Base-by-base conservation (phyloP, 164 flowering plant species). In the Vitis labrusca region DNA sequence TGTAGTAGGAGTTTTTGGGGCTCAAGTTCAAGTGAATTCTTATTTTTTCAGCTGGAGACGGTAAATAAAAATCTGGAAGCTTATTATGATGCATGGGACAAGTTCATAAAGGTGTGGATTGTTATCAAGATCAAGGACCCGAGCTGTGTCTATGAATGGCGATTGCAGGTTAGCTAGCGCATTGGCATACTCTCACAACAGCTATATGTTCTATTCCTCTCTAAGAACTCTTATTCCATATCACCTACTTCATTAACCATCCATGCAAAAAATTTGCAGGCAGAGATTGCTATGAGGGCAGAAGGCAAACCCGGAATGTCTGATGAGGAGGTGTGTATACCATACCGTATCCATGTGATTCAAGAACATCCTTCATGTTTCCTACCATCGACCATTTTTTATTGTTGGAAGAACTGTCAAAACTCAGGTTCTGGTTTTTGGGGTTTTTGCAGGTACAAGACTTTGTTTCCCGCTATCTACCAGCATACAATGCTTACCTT, bases 61-160 rank as follows among this genome's bases (percentile, higher is more conserved):
- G 84, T 95, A 63, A 95, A 96, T 76, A 88, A 85, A 67, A 82
- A 88, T 56, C 89, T 96, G n/a, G 88, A 89, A 85, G 91, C 89
- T 51, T 96, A 96, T 73, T 92, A 88, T 73, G 89, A 93, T 76
- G 91, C 95, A 50, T 96, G 99, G 99, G 91, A 96, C 78, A 89
- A 88, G 77, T 92, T 86, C 75, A 75, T 96, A 51, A 75, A 82
- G 10, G 81, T 98, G 61, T 96, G 98, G 98, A 80, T 96, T 17
- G 83, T 96, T 51, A 93, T 96, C 81, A 92, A 92, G 84, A 93
- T 96, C 60, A 75, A 82, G 70, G 95, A 96, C 58, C 97, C 97
- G 10, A 88, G 81, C 54, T 91, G 84, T 67, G 99, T 96, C 55
- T 96, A 83, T 66, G 82, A 92, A 59, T 96, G 99, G 99, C 89